Percentiles rank a stretch among this genome's conserved stretches.
phyloP scores from a whole-genome alignment of 441 rosid genomes.

The Adansonia madagascariensis region DNA sequence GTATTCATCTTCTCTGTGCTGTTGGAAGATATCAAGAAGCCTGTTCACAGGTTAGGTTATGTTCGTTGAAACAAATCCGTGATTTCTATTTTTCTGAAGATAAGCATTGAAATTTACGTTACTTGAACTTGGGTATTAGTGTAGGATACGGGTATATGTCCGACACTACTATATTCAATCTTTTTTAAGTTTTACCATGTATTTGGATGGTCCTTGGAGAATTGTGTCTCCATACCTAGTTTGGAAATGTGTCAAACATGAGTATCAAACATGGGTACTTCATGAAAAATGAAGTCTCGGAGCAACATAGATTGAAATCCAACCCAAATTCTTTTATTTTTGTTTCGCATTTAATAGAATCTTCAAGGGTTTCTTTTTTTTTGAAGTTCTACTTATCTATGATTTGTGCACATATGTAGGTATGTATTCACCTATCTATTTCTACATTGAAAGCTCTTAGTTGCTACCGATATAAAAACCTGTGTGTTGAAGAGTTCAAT shows the following conservation, averaged over 20 bases:
- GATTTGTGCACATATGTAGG: neutral
- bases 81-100: slow-evolving; percentile 1
- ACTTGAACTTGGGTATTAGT: too few relatives aligned
- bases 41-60: slow-evolving; percentile 83
- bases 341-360: neutral
- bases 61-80: neutral
- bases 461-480: neutral
- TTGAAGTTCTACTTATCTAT: neutral
- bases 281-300: too few relatives aligned
- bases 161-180: too few relatives aligned
- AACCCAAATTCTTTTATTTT: neutral
- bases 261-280: too few relatives aligned
- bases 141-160: too few relatives aligned
- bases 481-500: neutral
- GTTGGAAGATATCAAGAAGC: slow-evolving; percentile 99
- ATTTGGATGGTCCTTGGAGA: too few relatives aligned
- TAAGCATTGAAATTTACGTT: neutral
- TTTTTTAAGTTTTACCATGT: too few relatives aligned
- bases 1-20: slow-evolving; percentile 94
- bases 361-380: neutral
- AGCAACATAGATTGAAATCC: too few relatives aligned
- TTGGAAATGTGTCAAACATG: too few relatives aligned
- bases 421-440: neutral
- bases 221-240: too few relatives aligned
- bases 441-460: neutral